Evolutionary conservation across 352 stramenopile species (phyloP), one percentile per base, ranked within the genome.

Genomic region (Pythium volutum): DNA sequence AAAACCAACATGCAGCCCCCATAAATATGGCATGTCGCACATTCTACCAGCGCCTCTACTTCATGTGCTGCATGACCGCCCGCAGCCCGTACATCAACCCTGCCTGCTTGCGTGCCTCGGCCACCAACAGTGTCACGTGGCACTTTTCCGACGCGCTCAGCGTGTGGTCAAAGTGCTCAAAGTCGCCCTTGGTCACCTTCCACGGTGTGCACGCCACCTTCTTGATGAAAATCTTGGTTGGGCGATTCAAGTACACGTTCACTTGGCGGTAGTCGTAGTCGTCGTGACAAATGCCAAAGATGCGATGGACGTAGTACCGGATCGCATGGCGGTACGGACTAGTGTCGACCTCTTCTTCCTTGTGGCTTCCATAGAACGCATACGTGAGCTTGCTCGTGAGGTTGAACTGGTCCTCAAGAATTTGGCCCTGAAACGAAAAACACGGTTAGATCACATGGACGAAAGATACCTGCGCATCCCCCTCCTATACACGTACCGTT

Each of bases 221-320:
- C 54, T 92, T 93, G 31, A 95, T 73, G 52, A 93, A 95, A 20
- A 90, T 87, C 72, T 95, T 95, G 25, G 83, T 93, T 36, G 86
- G 84, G 2, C 82, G 81, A 64, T 92, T 93, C 45, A 95, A 55
- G 46, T 82, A 92, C 54, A 77, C 74, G 60, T 93, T 93, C 27
- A 95, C 81, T 58, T 91, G 83, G 36, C 78, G 71, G 66, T 95
- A 95, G 68, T 95, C 84, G 59, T 95, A 95, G 69, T 93, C 86
- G 50, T 95, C 86, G 67, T 95, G 82, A 65, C 84, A 94, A 66
- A 95, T 95, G 39, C 86, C 86, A 34, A 93, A 93, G 66, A 93
- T 90, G 55, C 86, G 84, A 60, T 93, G 86, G 18, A 94, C 84
- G 39, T 93, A 95, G 67, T 91, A 93, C 84, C 86, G 93, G 29